Base-by-base conservation (phyloP, 345 rosid species). In the Laguncularia racemosa region DNA sequence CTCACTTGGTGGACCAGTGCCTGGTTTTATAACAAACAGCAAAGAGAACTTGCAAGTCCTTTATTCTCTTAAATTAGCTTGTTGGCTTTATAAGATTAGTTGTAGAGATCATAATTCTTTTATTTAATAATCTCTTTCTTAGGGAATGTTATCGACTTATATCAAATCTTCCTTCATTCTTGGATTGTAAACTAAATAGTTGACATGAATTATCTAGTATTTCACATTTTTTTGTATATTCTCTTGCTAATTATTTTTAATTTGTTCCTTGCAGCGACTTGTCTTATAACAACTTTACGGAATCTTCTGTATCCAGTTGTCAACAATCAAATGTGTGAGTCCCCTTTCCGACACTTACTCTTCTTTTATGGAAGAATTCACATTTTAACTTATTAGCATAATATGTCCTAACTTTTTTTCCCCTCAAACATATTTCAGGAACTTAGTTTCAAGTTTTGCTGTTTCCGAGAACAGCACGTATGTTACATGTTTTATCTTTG, bases 241-340 rank as follows among this genome's bases (percentile, higher is more conserved):
- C 44, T 38, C 12, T 16, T 28, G 16, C 56, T 50, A 50, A 44
- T 17, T 23, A 23, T 5, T 43, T 43, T 51, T 50, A 16, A 10
- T 16, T 2, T 53, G 38, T 46, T 6, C 11, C 20, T 19, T 20
- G 55, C 84, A 92, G 98, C 4, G 98, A 92, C 73, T 67, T 88
- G 56, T 92, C 98, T 47, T 83, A 84, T 73, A 93, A 93, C 85
- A 93, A 76, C 61, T 93, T 93, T 69, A 80, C 86, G 0, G 69
- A 70, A 23, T 52, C 86, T 49, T 48, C 78, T 62, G 3, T 48
- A 18, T 0, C 7, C 20, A 64, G 81, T 63, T 92, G 96, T 75
- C 63, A 21, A 45, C 72, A 66, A 52, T 48, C 61, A 2, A 1
- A 8, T 8, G 77, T 83, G 95, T 89, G 73, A 75, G 91, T 54